Evolutionary conservation across 768 basidiomycete genomes (phyloP).

Genomic region (Trametes gibbosa): DNA sequence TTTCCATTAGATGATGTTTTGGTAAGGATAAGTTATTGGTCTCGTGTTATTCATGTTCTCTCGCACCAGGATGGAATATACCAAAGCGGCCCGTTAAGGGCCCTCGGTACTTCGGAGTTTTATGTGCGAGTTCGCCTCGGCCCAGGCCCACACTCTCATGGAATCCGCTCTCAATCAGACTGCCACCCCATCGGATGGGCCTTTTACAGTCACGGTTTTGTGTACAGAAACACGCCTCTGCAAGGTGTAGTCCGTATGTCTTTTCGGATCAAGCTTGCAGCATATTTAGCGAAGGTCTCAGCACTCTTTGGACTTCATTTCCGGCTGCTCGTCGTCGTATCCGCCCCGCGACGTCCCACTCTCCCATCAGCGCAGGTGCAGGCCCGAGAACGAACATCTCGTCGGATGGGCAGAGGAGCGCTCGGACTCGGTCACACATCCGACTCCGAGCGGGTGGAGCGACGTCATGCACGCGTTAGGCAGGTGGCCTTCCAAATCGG

Average conservation of each 20-base stretch:
- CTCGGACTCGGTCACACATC: too few species aligned
- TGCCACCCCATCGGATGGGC: too few species aligned
- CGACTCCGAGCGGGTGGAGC: slow-evolving; percentile 34
- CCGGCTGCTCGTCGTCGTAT: neutral
- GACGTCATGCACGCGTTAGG: slow-evolving; percentile 11
- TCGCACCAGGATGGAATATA: neutral
- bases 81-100: neutral
- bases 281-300: neutral
- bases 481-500: slow-evolving; percentile 7
- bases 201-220: too few species aligned
- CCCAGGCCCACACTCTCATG: too few species aligned
- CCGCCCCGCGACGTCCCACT: too few species aligned
- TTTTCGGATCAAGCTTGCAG: too few species aligned
- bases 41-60: neutral
- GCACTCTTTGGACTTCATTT: neutral
- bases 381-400: neutral
- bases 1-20: slow-evolving; percentile 3
- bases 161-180: too few species aligned
- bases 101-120: neutral
- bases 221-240: too few species aligned
- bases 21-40: slow-evolving; percentile 11
- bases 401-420: slow-evolving; percentile 27
- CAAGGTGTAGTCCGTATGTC: too few species aligned
- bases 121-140: too few species aligned
- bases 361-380: neutral